These are phyloP conservation scores for Scleroderma citrinum DNA, from an alignment of 768 basidiomycete genomes.

Conservation along the genomic window DNA sequence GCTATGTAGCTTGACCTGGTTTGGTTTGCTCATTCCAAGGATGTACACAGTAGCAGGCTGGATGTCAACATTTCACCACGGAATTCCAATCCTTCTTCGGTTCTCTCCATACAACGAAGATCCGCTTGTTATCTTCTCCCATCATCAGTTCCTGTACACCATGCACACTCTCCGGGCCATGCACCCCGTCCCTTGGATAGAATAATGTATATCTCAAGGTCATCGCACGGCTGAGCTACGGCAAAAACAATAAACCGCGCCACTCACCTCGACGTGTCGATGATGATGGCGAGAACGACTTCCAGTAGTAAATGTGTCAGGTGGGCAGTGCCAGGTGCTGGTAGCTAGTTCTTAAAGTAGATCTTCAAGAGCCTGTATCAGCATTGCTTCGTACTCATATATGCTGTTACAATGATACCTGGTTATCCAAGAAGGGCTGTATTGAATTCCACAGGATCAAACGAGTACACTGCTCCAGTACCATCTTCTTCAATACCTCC, in stretches of 20 bases:
- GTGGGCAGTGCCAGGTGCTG: slow-evolving; percentile 65
- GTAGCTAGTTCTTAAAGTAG: slow-evolving; percentile 93
- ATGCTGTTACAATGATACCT: slow-evolving; percentile 60
- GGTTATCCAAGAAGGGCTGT: slow-evolving; percentile 98
- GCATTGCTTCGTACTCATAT: slow-evolving; percentile 19
- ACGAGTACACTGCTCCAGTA: slow-evolving; percentile 97
- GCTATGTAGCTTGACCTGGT: no score
- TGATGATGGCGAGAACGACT: slow-evolving; percentile 79
- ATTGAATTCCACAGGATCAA: slow-evolving; percentile 99
- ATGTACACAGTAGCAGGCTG: no score
- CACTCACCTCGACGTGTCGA: slow-evolving; percentile 92
- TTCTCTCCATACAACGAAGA: slow-evolving; percentile 71
- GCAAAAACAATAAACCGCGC: slow-evolving; percentile 6
- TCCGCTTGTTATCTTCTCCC: slow-evolving; percentile 59
- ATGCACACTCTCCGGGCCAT: slow-evolving; percentile 49
- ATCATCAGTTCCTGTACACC: slow-evolving; percentile 61
- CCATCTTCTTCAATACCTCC: slow-evolving; percentile 96
- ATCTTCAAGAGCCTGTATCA: slow-evolving; percentile 49
- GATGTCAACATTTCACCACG: no score
- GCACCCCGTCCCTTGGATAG: slow-evolving; percentile 61
- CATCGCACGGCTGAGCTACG: slow-evolving; percentile 21
- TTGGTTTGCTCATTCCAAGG: no score
- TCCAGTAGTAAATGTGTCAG: slow-evolving; percentile 77
- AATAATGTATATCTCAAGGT: slow-evolving; percentile 87
- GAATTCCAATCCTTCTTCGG: slow-evolving; percentile 78